Percentiles rank a stretch among this genome's conserved stretches.
These are phyloP conservation scores for Drechslerella dactyloides DNA, from an alignment of 2,329 filamentous ascomycete genomes.

Conservation along the genomic window DNA sequence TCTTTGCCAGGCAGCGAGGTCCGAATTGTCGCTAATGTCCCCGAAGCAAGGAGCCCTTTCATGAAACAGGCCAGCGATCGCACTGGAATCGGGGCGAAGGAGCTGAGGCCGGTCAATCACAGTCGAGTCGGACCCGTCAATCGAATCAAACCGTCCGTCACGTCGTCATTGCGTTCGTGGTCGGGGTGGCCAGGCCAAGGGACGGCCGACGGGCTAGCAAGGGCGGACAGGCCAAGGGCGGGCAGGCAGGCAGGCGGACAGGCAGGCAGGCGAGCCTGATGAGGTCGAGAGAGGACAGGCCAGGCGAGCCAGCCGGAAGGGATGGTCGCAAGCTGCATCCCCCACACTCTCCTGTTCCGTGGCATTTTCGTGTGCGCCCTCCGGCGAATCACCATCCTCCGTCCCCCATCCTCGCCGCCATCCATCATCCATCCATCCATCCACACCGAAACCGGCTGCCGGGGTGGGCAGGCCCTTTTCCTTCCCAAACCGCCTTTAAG, in stretches of 20 bases:
- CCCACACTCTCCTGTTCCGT: slow-evolving; percentile 22
- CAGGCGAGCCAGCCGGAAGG: too few species aligned
- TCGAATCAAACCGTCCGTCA: background rate
- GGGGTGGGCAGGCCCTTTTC: slow-evolving; percentile 7
- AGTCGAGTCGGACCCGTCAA: background rate
- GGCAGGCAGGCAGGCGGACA: too few species aligned
- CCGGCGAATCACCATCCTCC: slow-evolving; percentile 8
- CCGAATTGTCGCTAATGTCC: background rate
- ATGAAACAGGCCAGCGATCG: slow-evolving; percentile 4
- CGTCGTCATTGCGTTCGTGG: background rate
- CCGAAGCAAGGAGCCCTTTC: background rate
- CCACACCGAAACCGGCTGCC: slow-evolving; percentile 10
- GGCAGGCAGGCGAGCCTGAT: background rate
- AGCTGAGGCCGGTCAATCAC: background rate
- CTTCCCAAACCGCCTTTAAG: background rate
- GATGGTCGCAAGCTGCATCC: background rate
- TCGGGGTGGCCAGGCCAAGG: too few species aligned
- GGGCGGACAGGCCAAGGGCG: background rate
- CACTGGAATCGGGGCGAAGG: background rate
- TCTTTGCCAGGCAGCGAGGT: slow-evolving; percentile 2
- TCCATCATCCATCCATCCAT: background rate
- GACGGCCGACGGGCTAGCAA: too few species aligned
- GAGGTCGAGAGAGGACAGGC: background rate
- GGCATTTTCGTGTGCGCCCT: slow-evolving; percentile 31
- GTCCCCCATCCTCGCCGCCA: background rate